Percentiles rank a stretch among this genome's conserved stretches.
Conservation (phyloP, 2,329 filamentous ascomycete species). For the Cladosporium sp. region DNA sequence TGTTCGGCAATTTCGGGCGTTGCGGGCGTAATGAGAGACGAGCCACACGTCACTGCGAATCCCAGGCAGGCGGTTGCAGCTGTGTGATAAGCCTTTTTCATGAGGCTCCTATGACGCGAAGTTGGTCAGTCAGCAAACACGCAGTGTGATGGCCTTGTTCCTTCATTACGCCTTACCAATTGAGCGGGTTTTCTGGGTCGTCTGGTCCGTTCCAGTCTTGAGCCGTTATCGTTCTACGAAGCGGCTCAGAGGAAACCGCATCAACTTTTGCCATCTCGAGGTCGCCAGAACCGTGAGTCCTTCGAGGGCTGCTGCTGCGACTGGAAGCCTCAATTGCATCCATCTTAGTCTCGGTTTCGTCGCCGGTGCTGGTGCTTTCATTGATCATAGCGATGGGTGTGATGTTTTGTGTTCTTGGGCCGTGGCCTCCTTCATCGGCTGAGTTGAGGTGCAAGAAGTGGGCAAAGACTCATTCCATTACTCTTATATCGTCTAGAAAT, state of each 20-base stretch:
- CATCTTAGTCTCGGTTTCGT: no score
- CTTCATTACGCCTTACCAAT: conserved; percentile 14
- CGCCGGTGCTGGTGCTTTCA: no score
- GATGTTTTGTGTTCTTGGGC: no score
- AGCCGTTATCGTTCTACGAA: not conserved
- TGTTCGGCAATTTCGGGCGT: conserved; percentile 24
- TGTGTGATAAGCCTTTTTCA: conserved; percentile 26
- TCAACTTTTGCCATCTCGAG: not conserved
- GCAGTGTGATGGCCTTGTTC: not conserved
- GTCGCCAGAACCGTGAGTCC: not conserved
- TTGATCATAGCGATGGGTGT: no score
- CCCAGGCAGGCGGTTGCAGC: conserved; percentile 30
- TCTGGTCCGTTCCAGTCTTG: conserved; percentile 16
- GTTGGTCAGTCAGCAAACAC: not conserved
- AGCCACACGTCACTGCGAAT: conserved; percentile 31
- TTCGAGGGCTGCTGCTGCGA: no score
- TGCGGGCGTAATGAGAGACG: conserved; percentile 21
- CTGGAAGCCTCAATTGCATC: no score
- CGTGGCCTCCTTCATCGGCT: no score
- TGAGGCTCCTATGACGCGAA: not conserved
- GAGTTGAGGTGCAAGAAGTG: no score
- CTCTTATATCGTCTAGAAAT: no score
- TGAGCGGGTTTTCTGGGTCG: conserved; percentile 24
- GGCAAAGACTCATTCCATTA: no score
- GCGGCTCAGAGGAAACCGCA: not conserved